Evolutionary conservation across 345 rosid species (phyloP).

Genomic region (Salix suchowensis): DNA sequence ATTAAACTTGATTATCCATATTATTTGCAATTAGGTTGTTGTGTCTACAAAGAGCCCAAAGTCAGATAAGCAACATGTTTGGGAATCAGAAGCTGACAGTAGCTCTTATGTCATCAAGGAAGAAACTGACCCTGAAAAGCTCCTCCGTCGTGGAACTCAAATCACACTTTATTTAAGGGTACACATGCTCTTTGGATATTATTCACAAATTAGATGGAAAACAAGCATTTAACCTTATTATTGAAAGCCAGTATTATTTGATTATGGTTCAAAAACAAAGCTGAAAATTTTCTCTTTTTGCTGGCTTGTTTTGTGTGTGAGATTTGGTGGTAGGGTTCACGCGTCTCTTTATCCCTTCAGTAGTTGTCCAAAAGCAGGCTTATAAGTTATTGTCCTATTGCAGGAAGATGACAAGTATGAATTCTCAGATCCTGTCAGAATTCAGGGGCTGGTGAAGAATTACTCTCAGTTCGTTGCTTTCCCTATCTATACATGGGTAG

Average conservation of each 20-base stretch:
- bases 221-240: not conserved
- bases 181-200: slow-evolving; percentile 5
- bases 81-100: slow-evolving; percentile 90
- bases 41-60: slow-evolving; percentile 95
- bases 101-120: slow-evolving; percentile 84
- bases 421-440: slow-evolving; percentile 65
- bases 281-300: not conserved
- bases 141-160: slow-evolving; percentile 76
- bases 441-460: slow-evolving; percentile 86
- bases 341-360: not conserved
- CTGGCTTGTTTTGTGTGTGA: not conserved
- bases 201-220: not conserved
- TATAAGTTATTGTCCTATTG: slow-evolving; percentile 2
- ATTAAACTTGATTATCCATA: slow-evolving; percentile 2
- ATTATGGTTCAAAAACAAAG: not conserved
- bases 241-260: not conserved
- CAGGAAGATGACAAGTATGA: slow-evolving; percentile 94
- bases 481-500: slow-evolving; percentile 95
- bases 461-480: slow-evolving; percentile 96
- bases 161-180: slow-evolving; percentile 88
- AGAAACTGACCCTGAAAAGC: slow-evolving; percentile 81
- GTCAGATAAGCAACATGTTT: slow-evolving; percentile 89
- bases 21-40: slow-evolving; percentile 52
- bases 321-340: not conserved
- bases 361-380: not conserved